Evolutionary conservation across 805 yeast species (phyloP).

Genomic region (Blastobotrys peoriensis): DNA sequence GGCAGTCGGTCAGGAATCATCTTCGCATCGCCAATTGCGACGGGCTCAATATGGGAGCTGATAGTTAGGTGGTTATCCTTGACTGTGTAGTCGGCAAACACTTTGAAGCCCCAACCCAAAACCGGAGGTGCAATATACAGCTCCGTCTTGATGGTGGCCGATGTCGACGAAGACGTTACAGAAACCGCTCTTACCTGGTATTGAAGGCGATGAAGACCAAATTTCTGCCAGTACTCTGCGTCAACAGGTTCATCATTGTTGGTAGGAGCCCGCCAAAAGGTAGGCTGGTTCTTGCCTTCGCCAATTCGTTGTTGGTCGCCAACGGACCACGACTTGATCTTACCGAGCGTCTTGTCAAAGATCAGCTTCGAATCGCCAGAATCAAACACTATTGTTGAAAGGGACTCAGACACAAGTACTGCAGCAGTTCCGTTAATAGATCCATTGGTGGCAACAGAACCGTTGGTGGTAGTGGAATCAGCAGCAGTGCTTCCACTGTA

Average conservation of each 20-base stretch:
- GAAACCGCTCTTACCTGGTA: conserved; percentile 10
- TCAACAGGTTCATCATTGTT: conserved; percentile 29
- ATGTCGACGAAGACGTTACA: not conserved
- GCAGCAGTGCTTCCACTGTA: no score
- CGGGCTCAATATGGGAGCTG: conserved; percentile 3
- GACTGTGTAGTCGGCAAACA: conserved; percentile 12
- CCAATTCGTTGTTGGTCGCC: conserved; percentile 8
- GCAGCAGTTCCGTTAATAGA: not conserved
- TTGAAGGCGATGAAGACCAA: conserved; percentile 24
- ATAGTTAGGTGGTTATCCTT: conserved; percentile 1
- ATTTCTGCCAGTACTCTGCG: conserved; percentile 28
- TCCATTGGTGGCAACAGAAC: not conserved
- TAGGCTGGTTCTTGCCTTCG: conserved; percentile 8
- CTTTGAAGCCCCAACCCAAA: conserved; percentile 27
- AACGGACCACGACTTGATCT: conserved; percentile 7
- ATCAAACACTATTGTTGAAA: not conserved
- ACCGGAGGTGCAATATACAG: conserved; percentile 22
- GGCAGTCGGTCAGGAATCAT: conserved; percentile 28
- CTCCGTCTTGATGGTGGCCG: conserved; percentile 3
- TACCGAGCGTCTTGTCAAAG: conserved; percentile 10
- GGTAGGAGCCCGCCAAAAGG: conserved; percentile 30
- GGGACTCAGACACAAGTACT: not conserved
- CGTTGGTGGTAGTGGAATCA: no score
- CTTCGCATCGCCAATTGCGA: conserved; percentile 12
- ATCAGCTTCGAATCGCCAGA: not conserved